Evolutionary conservation across 805 yeast species (phyloP).

Genomic region (Saccharomycopsis olivae): DNA sequence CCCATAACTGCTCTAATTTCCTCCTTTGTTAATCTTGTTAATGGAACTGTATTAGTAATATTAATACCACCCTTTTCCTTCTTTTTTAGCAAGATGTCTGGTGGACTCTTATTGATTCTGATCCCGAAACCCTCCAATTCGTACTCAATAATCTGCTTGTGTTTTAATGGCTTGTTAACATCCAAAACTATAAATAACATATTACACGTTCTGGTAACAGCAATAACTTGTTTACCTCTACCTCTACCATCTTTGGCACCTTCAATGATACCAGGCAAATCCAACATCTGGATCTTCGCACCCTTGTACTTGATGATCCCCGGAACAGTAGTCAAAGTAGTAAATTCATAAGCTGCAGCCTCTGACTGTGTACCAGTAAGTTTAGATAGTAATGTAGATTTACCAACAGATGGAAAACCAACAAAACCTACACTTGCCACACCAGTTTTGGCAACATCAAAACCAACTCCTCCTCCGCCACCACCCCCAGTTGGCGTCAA

Average conservation of each 20-base stretch:
- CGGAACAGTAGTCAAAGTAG: slow-evolving; percentile 95
- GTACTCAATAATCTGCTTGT: slow-evolving; percentile 85
- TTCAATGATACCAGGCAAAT: slow-evolving; percentile 82
- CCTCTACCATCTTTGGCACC: slow-evolving; percentile 91
- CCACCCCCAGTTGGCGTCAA: slow-evolving; percentile 58
- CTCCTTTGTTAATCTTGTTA: slow-evolving; percentile 84
- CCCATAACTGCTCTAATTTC: slow-evolving; percentile 94
- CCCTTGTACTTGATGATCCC: slow-evolving; percentile 95
- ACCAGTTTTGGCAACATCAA: slow-evolving; percentile 98
- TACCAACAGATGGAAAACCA: slow-evolving; percentile 92
- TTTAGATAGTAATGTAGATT: slow-evolving; percentile 74
- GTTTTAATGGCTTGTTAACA: slow-evolving; percentile 91
- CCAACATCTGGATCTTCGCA: slow-evolving; percentile 93
- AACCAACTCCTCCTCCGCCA: slow-evolving; percentile 90
- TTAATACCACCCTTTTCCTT: slow-evolving; percentile 95
- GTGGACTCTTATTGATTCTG: slow-evolving; percentile 83
- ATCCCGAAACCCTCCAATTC: slow-evolving; percentile 98
- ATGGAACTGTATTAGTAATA: slow-evolving; percentile 85
- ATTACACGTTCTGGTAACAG: slow-evolving; percentile 97
- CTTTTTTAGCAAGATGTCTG: slow-evolving; percentile 83
- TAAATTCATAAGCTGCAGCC: slow-evolving; percentile 97
- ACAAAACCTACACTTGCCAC: slow-evolving; percentile 96
- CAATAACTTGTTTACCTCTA: slow-evolving; percentile 94
- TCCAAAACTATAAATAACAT: slow-evolving; percentile 87
- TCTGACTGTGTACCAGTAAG: slow-evolving; percentile 95